A percentile compares a stretch with the other conserved stretches of the same genome.
These are phyloP conservation scores for Suillus americanus DNA, from an alignment of 768 basidiomycete species.

Conservation along the genomic window DNA sequence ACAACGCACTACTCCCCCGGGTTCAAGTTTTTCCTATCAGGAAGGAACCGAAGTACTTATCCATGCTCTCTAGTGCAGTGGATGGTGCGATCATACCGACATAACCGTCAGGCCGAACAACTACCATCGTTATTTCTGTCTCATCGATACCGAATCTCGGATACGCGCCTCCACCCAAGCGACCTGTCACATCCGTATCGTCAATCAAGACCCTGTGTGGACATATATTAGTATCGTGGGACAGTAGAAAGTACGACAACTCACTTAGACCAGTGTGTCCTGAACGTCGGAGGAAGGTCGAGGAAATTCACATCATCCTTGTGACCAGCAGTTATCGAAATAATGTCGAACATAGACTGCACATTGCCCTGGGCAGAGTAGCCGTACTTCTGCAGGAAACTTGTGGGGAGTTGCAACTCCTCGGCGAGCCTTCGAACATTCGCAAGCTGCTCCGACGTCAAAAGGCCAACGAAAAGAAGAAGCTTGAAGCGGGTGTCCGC, in stretches of 20 bases:
- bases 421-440: conserved; percentile 27
- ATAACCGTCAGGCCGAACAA: conserved; percentile 48
- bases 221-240: background rate
- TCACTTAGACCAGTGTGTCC: conserved; percentile 44
- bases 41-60: conserved; percentile 51
- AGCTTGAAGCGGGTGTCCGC: conserved; percentile 40
- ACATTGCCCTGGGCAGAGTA: conserved; percentile 13
- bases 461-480: conserved; percentile 33
- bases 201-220: conserved; percentile 56
- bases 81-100: conserved; percentile 58
- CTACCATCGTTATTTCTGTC: conserved; percentile 30
- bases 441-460: conserved; percentile 19
- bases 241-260: conserved; percentile 11
- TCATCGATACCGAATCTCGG: conserved; percentile 45
- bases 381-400: conserved; percentile 30
- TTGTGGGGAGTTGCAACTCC: conserved; percentile 24
- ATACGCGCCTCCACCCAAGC: conserved; percentile 56
- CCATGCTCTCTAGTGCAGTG: conserved; percentile 34
- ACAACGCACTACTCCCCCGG: background rate
- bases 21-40: conserved; percentile 14
- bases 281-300: conserved; percentile 32
- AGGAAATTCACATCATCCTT: conserved; percentile 37
- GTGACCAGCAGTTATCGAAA: conserved; percentile 25
- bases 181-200: conserved; percentile 45
- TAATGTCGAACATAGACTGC: conserved; percentile 31